Conservation (phyloP, 2,329 filamentous ascomycete genomes). For the Ampelomyces quisqualis region DNA sequence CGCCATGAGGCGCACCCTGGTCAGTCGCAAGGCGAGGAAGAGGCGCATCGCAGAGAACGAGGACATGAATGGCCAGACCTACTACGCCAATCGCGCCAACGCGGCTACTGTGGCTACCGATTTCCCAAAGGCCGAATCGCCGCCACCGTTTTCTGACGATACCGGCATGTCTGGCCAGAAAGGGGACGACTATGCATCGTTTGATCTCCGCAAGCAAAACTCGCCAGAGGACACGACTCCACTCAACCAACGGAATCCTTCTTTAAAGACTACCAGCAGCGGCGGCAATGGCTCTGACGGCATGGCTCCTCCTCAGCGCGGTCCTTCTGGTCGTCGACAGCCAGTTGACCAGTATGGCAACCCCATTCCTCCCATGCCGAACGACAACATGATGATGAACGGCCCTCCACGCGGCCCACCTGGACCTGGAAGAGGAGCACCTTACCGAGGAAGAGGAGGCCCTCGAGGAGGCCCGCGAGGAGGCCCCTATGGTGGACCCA, state of each 20-base stretch:
- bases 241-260: conserved; percentile 65
- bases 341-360: conserved; percentile 67
- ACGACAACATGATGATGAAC: conserved; percentile 49
- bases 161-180: conserved; percentile 60
- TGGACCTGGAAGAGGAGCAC: conserved; percentile 48
- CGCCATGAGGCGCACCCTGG: conserved; percentile 88
- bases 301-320: conserved; percentile 41
- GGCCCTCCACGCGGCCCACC: conserved; percentile 42
- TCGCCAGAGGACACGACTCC: conserved; percentile 69
- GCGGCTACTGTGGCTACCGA: conserved; percentile 38
- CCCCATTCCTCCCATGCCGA: conserved; percentile 48
- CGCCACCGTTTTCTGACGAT: conserved; percentile 53
- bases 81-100: conserved; percentile 60
- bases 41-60: conserved; percentile 89
- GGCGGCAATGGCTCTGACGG: conserved; percentile 45
- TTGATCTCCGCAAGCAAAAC: conserved; percentile 62
- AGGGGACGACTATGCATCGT: conserved; percentile 61
- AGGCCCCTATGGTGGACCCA: conserved; percentile 30
- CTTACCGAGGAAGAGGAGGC: conserved; percentile 44
- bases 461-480: conserved; percentile 21
- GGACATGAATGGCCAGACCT: conserved; percentile 95
- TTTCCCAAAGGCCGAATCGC: conserved; percentile 54
- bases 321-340: conserved; percentile 42
- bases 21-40: conserved; percentile 90
- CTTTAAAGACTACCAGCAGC: conserved; percentile 57